These are phyloP conservation scores for Candida freyschussii DNA, from an alignment of 1,139 yeast species.

Conservation along the genomic window DNA sequence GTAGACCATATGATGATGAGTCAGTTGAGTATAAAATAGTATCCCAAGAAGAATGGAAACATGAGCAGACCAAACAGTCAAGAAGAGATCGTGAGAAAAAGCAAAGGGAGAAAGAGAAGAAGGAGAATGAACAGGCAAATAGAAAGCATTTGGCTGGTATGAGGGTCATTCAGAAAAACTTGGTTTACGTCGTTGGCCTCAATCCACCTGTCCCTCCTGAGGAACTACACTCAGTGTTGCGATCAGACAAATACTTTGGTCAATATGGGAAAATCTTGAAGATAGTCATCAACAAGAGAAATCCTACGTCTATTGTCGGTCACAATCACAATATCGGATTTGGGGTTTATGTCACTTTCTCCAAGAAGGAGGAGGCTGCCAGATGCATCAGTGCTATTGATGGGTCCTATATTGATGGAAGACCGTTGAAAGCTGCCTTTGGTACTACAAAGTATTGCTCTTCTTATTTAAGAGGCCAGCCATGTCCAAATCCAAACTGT, in stretches of 20 bases:
- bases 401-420: slow-evolving; percentile 91
- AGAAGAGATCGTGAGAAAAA: slow-evolving; percentile 82
- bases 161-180: slow-evolving; percentile 94
- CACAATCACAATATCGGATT: slow-evolving; percentile 62
- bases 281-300: slow-evolving; percentile 84
- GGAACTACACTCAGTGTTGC: slow-evolving; percentile 76
- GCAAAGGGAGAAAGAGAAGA: slow-evolving; percentile 86
- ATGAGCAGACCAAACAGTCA: slow-evolving; percentile 74
- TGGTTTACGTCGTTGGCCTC: slow-evolving; percentile 94
- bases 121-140: slow-evolving; percentile 83
- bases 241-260: slow-evolving; percentile 93
- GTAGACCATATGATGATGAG: slow-evolving; percentile 90
- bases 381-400: slow-evolving; percentile 90
- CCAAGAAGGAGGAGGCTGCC: slow-evolving; percentile 91
- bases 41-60: slow-evolving; percentile 77
- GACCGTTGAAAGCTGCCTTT: slow-evolving; percentile 84
- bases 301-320: slow-evolving; percentile 44
- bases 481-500: slow-evolving; percentile 98
- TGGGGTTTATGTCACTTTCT: slow-evolving; percentile 94
- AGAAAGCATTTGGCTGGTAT: slow-evolving; percentile 94
- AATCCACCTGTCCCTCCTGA: slow-evolving; percentile 85
- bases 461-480: slow-evolving; percentile 87
- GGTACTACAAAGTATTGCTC: slow-evolving; percentile 99
- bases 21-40: slow-evolving; percentile 82
- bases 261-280: slow-evolving; percentile 95